Conservation (phyloP, 768 basidiomycete species). For the Tylopilus balloui region DNA sequence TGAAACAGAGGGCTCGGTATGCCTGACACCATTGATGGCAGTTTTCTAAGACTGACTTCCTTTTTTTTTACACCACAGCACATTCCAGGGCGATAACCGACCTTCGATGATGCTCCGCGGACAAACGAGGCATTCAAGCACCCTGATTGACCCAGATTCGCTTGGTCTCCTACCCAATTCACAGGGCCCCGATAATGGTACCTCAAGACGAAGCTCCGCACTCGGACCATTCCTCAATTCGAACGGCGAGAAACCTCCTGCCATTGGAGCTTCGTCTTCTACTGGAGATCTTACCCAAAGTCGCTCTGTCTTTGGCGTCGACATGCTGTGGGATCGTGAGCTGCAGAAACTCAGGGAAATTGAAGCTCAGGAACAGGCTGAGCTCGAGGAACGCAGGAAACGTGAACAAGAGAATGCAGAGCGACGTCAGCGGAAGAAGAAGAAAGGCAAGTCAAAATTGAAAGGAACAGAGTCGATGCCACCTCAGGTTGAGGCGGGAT, state of each 20-base stretch:
- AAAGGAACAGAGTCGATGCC: constrained; percentile 38
- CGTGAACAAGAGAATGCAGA: constrained; percentile 44
- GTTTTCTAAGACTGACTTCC: constrained; percentile 4
- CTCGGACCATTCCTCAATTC: constrained; percentile 67
- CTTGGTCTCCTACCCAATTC: constrained; percentile 47
- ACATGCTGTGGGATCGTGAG: constrained; percentile 90
- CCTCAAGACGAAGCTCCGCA: constrained; percentile 49
- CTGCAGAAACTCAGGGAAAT: constrained; percentile 75
- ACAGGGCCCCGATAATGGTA: constrained; percentile 43
- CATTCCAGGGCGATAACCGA: constrained; percentile 83
- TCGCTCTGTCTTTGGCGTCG: constrained; percentile 89
- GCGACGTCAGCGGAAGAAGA: constrained; percentile 34
- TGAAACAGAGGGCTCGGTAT: constrained; percentile 82
- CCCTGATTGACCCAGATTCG: constrained; percentile 68
- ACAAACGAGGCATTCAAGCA: constrained; percentile 49
- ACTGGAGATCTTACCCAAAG: constrained; percentile 38
- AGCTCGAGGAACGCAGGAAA: constrained; percentile 47
- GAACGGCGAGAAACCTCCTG: constrained; percentile 37
- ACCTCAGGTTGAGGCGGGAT: constrained; percentile 30
- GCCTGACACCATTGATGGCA: constrained; percentile 12
- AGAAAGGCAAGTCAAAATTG: constrained; percentile 42
- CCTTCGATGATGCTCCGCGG: constrained; percentile 91
- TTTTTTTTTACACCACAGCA: constrained; percentile 41
- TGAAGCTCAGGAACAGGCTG: constrained; percentile 60
- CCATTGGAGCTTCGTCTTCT: constrained; percentile 31